A percentile compares a stretch with the other conserved stretches of the same genome.
Evolutionary conservation across 2,329 filamentous ascomycete genomes (phyloP).

Genomic region (Clarireedia homoeocarpa): DNA sequence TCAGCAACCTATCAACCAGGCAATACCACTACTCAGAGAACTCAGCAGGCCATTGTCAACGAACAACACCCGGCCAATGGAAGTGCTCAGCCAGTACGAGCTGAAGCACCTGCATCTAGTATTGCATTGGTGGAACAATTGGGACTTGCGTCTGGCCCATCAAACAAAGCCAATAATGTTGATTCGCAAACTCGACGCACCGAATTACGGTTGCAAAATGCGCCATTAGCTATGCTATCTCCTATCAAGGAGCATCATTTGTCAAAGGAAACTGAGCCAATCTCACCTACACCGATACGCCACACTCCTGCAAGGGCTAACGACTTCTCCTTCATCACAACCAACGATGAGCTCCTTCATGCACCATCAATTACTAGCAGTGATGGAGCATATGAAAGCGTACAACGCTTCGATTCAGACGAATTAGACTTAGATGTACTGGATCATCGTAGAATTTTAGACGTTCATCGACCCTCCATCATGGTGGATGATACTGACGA

Average conservation of each 20-base stretch:
- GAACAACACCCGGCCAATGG: not conserved
- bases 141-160: not conserved
- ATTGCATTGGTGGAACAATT: slow-evolving; percentile 6
- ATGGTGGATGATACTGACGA: not conserved
- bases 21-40: too few relatives aligned
- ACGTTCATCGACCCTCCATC: not conserved
- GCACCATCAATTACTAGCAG: not conserved
- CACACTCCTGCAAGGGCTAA: not conserved
- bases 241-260: not conserved
- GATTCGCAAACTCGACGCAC: not conserved
- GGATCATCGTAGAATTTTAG: not conserved
- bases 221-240: not conserved
- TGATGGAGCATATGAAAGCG: slow-evolving; percentile 7
- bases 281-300: not conserved
- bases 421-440: slow-evolving; percentile 8
- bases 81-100: not conserved
- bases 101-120: slow-evolving; percentile 1
- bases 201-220: not conserved
- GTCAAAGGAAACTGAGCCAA: too few relatives aligned
- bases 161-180: too few relatives aligned
- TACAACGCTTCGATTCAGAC: not conserved
- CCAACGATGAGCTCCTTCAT: too few relatives aligned
- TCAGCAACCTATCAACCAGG: too few relatives aligned
- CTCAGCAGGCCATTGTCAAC: too few relatives aligned
- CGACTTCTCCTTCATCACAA: too few relatives aligned